Percentiles rank a stretch among this genome's conserved stretches.
Conservation (phyloP, 1,284 basidiomycete species). For the Neotropicomus parvogracilis region DNA sequence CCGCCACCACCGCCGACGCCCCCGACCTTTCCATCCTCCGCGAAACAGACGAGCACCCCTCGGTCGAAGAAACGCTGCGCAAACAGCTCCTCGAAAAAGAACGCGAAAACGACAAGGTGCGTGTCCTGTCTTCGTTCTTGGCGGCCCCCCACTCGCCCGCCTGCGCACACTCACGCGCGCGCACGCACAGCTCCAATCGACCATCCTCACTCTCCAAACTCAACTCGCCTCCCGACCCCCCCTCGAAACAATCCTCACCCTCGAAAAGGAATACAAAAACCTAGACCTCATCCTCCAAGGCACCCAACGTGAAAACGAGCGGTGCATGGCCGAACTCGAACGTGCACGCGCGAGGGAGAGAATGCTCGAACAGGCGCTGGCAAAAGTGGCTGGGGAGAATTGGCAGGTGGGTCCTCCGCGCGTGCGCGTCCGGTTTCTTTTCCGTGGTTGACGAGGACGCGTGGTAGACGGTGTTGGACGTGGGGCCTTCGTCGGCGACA, state of each 20-base stretch:
- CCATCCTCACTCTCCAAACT: slow-evolving; percentile 57
- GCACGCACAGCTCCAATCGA: slow-evolving; percentile 48
- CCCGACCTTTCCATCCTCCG: slow-evolving; percentile 60
- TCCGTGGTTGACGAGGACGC: not conserved
- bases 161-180: not conserved
- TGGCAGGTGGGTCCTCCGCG: slow-evolving; percentile 56
- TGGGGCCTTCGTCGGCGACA: slow-evolving; percentile 37
- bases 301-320: slow-evolving; percentile 73
- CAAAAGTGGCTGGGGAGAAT: slow-evolving; percentile 64
- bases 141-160: too few relatives aligned
- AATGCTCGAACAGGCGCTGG: slow-evolving; percentile 65
- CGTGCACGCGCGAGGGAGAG: slow-evolving; percentile 64
- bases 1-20: slow-evolving; percentile 20
- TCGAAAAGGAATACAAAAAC: slow-evolving; percentile 67
- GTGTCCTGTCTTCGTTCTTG: not conserved
- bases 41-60: slow-evolving; percentile 53
- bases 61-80: slow-evolving; percentile 53
- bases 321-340: slow-evolving; percentile 72
- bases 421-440: too few relatives aligned
- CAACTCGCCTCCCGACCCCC: slow-evolving; percentile 64
- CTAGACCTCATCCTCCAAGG: slow-evolving; percentile 69
- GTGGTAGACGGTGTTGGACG: slow-evolving; percentile 44
- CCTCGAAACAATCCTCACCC: slow-evolving; percentile 54
- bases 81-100: slow-evolving; percentile 67
- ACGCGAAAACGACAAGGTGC: slow-evolving; percentile 65